A percentile compares a stretch with the other conserved stretches of the same genome.
These are phyloP conservation scores for Eimeria necatrix DNA, from an alignment of 169 alveolate genomes.

Conservation along the genomic window DNA sequence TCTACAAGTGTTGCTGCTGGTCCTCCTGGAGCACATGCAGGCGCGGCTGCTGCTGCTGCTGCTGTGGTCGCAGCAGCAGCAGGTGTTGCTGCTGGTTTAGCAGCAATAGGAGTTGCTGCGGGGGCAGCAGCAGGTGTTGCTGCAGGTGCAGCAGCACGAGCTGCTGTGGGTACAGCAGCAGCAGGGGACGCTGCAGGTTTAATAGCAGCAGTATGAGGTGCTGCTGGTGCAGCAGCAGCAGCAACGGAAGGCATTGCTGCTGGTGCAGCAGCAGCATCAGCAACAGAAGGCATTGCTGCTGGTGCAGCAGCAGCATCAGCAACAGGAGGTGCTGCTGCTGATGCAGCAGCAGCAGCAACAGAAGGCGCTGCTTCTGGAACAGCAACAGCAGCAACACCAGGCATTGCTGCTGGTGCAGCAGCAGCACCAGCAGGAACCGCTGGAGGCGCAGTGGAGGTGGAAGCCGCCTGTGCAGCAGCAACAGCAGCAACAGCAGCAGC, in stretches of 20 bases:
- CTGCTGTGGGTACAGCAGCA: not conserved
- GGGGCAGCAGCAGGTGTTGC: not conserved
- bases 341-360: too few relatives aligned
- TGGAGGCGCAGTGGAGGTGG: too few relatives aligned
- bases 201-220: not conserved
- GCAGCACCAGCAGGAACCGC: too few relatives aligned
- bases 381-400: too few relatives aligned
- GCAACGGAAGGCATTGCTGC: not conserved
- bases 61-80: constrained; percentile 13
- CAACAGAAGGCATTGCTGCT: not conserved
- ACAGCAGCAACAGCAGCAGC: too few relatives aligned
- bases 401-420: too few relatives aligned
- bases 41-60: not conserved
- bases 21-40: not conserved
- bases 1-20: not conserved
- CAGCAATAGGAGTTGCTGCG: not conserved
- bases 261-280: not conserved
- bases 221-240: not conserved
- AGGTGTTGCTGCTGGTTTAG: not conserved
- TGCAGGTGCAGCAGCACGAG: not conserved
- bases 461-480: too few relatives aligned
- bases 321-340: too few relatives aligned
- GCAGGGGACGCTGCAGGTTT: not conserved
- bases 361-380: too few relatives aligned
- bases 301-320: too few relatives aligned